Conservation (phyloP, 2,329 filamentous ascomycete species). For the Metarhizium guizhouense region DNA sequence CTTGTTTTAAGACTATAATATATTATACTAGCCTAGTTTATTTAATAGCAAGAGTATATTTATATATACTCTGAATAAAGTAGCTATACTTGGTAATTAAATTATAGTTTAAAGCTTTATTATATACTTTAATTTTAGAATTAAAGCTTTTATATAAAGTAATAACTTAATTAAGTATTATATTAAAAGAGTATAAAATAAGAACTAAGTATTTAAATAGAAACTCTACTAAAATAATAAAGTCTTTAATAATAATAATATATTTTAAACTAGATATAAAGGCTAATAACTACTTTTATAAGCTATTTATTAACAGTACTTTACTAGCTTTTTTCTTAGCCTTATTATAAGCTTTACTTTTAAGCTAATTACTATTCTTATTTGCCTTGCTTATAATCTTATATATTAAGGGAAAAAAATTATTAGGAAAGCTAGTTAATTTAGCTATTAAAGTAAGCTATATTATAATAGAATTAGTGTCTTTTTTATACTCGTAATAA, state of each 20-base stretch:
- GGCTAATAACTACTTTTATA: background rate
- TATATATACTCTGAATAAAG: slow-evolving; percentile 13
- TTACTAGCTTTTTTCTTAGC: slow-evolving; percentile 10
- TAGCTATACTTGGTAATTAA: slow-evolving; percentile 13
- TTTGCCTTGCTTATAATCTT: slow-evolving; percentile 15
- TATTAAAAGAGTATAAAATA: slow-evolving; percentile 20
- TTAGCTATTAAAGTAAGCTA: slow-evolving; percentile 34
- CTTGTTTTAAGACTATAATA: slow-evolving; percentile 20
- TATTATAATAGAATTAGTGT: slow-evolving; percentile 27
- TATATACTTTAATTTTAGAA: slow-evolving; percentile 9
- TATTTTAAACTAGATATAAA: slow-evolving; percentile 14
- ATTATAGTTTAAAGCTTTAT: slow-evolving; percentile 5
- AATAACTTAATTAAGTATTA: slow-evolving; percentile 29
- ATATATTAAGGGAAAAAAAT: slow-evolving; percentile 9
- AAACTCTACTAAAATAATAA: slow-evolving; percentile 25
- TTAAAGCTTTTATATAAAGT: slow-evolving; percentile 20
- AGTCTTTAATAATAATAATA: slow-evolving; percentile 27
- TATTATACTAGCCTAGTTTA: no score
- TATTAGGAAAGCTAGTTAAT: slow-evolving; percentile 19
- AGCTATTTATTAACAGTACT: background rate
- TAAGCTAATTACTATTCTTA: slow-evolving; percentile 8
- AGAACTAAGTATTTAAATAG: slow-evolving; percentile 6
- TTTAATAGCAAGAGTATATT: slow-evolving; percentile 18
- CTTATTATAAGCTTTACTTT: slow-evolving; percentile 10
- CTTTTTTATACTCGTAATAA: slow-evolving; percentile 31